Base-by-base conservation (phyloP, 1,284 basidiomycete genomes). In the Thelephora terrestris region DNA sequence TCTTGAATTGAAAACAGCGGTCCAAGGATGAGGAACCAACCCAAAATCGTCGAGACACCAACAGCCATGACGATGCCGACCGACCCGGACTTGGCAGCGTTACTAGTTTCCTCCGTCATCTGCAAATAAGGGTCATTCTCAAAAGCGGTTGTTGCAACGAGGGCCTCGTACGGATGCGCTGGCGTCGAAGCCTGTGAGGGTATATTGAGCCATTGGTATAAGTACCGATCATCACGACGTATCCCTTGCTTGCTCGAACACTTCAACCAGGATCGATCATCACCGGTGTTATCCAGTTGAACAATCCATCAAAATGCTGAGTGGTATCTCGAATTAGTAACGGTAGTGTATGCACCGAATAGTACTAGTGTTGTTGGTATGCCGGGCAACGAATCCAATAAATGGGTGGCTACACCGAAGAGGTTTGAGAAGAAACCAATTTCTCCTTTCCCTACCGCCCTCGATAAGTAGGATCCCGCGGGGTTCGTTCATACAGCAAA, bases 31-130 rank as follows among this genome's bases (percentile, higher is more conserved):
- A 86, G 73, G 69, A 83, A 85, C 75, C 80, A 83, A 17, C 84
- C 81, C 4, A 84, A 70, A 7, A 85, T 54, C 2, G 83, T 77
- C 3, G 81, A 84, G n/a, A 83, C 79, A n/a, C 78, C 79, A 50
- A 87, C 82, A n/a, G 81, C 73, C 71, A 76, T 81, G 40, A 84
- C 59, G 50, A 85, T 84, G 2, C 81, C 80, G 20, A 80, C 71
- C 23, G 76, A 71, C 1, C 80, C 81, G 9, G 79, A 71, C 73
- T 79, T 75, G 6, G 81, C 79, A 14, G 85, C 83, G 58, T 87
- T 83, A 44, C 68, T 75, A 0, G 85, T 89, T 62, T 89, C 85
- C 63, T 88, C 85, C 0, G 81, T 81, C 81, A 87, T 81, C 78
- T 85, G 57, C 12, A 32, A 3, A 6, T 12, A 32, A 32, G 29